Evolutionary conservation across 2,329 filamentous ascomycete genomes (phyloP).

Genomic region (Sarocladiaceae sp.): DNA sequence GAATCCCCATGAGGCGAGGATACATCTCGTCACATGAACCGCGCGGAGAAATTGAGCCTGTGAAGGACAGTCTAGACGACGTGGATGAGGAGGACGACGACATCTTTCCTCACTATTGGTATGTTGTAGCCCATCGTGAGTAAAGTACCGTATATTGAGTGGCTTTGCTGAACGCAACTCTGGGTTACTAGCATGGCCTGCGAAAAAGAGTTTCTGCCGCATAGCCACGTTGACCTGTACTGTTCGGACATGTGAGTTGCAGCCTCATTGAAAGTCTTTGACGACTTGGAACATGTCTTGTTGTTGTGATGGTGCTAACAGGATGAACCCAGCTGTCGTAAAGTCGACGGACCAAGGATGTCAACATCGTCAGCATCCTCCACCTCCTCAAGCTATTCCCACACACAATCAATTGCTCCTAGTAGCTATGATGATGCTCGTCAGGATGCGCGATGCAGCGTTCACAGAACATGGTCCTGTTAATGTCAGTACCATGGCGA

Average conservation of each 20-base stretch:
- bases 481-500: too few species aligned
- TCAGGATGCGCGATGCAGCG: too few species aligned
- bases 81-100: background rate
- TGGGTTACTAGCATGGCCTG: background rate
- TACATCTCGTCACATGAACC: background rate
- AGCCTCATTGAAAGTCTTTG: too few species aligned
- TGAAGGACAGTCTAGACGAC: background rate
- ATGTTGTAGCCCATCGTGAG: background rate
- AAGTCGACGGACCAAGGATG: too few species aligned
- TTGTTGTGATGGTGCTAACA: too few species aligned
- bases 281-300: too few species aligned
- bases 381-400: too few species aligned
- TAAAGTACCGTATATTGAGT: background rate
- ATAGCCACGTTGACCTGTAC: background rate
- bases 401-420: too few species aligned
- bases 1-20: background rate
- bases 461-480: too few species aligned
- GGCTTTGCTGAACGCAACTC: background rate
- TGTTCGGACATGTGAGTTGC: slow-evolving; percentile 3
- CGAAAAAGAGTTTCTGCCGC: background rate
- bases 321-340: too few species aligned
- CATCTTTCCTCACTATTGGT: slow-evolving; percentile 1
- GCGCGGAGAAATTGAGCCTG: background rate
- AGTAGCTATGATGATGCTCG: too few species aligned
- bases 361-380: too few species aligned